These are phyloP conservation scores for Radiomyces spectabilis DNA, from an alignment of 192 early-diverging fungal genomes.

Conservation along the genomic window DNA sequence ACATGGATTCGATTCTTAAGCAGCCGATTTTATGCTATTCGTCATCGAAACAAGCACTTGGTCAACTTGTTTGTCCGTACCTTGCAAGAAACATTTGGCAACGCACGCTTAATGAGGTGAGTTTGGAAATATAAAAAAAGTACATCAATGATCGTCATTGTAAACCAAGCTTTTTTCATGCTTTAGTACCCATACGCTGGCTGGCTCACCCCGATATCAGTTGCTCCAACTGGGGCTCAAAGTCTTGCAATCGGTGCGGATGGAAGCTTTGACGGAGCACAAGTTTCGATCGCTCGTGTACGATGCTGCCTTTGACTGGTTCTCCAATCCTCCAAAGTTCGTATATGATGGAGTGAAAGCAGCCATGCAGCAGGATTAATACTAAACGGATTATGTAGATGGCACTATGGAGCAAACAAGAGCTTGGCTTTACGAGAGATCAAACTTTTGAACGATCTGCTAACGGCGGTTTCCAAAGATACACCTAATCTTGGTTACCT, in stretches of 20 bases:
- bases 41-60: conserved; percentile 61
- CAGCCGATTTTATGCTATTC: conserved; percentile 77
- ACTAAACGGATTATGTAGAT: conserved; percentile 24
- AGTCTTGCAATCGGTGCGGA: conserved; percentile 60
- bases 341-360: neutral
- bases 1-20: conserved; percentile 82
- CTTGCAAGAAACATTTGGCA: conserved; percentile 65
- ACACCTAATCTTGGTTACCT: conserved; percentile 47
- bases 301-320: conserved; percentile 77
- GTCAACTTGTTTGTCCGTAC: conserved; percentile 69
- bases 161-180: too few relatives aligned
- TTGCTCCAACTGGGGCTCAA: conserved; percentile 69
- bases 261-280: conserved; percentile 56
- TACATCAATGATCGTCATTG: too few relatives aligned
- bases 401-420: conserved; percentile 73
- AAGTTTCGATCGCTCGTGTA: conserved; percentile 62
- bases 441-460: conserved; percentile 59
- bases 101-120: conserved; percentile 23
- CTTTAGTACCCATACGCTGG: conserved; percentile 65
- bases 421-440: conserved; percentile 53
- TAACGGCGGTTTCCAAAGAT: conserved; percentile 51
- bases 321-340: conserved; percentile 59
- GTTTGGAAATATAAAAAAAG: neutral
- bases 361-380: neutral
- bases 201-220: conserved; percentile 72